phyloP scores from a whole-genome alignment of 2,329 filamentous ascomycete species.

The Penicillium sp. region DNA sequence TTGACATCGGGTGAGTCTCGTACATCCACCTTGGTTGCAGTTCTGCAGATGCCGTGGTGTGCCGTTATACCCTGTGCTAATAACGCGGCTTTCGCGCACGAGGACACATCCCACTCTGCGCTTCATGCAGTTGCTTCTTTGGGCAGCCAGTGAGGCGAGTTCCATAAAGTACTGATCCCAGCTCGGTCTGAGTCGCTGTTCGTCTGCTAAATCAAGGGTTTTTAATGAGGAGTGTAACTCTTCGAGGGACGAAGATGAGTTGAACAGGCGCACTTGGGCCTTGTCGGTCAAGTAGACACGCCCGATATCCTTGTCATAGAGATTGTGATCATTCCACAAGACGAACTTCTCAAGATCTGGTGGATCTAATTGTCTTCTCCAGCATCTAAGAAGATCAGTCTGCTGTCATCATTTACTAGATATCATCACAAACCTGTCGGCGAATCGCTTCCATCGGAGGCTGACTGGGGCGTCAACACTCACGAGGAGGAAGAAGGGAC shows the following conservation, averaged over 20 bases:
- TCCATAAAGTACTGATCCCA: constrained; percentile 99
- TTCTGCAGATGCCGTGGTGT: constrained; percentile 88
- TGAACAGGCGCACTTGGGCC: constrained; percentile 82
- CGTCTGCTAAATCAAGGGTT: constrained; percentile 74
- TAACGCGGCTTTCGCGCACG: constrained; percentile 80
- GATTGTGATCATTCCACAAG: constrained; percentile 68
- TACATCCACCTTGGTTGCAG: constrained; percentile 89
- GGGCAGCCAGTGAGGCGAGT: constrained; percentile 85
- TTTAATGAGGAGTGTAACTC: constrained; percentile 73
- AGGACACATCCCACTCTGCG: constrained; percentile 92
- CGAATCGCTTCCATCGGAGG: constrained; percentile 79
- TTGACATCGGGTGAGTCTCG: not conserved
- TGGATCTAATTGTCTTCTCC: constrained; percentile 48
- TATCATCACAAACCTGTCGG: constrained; percentile 48
- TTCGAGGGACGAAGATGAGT: constrained; percentile 72
- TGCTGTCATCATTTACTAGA: not conserved
- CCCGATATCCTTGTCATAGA: constrained; percentile 68
- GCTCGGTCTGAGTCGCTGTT: constrained; percentile 77
- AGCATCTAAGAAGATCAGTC: constrained; percentile 45
- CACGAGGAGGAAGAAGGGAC: constrained; percentile 91
- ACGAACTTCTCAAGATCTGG: constrained; percentile 63
- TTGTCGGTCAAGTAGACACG: constrained; percentile 77
- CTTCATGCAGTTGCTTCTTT: constrained; percentile 97
- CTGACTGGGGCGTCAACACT: constrained; percentile 88
- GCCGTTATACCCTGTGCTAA: constrained; percentile 96